Evolutionary conservation across 441 rosid species (phyloP), one percentile per base, ranked within the genome.

Genomic region (Pelargonium myrrhifolium): DNA sequence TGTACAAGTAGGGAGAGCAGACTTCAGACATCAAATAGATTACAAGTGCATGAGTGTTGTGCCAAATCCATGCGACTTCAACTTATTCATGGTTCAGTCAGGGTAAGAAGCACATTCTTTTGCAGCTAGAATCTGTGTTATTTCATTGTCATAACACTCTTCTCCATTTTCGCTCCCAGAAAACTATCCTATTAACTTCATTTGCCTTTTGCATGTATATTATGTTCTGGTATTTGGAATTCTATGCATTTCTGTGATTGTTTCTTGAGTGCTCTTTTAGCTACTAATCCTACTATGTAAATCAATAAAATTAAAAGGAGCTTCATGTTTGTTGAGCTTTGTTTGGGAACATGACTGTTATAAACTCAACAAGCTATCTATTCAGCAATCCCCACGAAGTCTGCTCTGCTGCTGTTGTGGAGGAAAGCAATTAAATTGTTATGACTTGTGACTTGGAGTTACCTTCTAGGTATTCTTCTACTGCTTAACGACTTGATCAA

Each of bases 41-140:
- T 85, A 84, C 77, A 93, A 93, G 79, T 93, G 98, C 86, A 89
- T 93, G 98, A 90, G 97, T 53, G 86, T 90, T 62, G 83, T 87
- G 68, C 88, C 97, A 47, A 90, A 93, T 72, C 98, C 98, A 31
- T 77, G 94, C 6, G 98, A 93, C 79, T 87, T 89, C 83, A 90
- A 90, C 78, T 86, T 93, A n/a, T 93, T 87, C 75, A 87, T 93
- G 97, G 97, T 90, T 76, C 97, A 89, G 71, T 84, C 96, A 0
- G 98, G 96, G 98, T 93, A 84, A 81, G 88, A 53, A 62, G 61
- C 20, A 64, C 60, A 12, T 58, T 26, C 5, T 42, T 22, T 22
- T 15, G 6, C 12, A 0, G 12, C 64, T 11, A 5, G 15, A 60
- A 22, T 24, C 6, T 4, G 26, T 60, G 64, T 17, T 20, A 6